Evolutionary conservation across 192 early-diverging fungal genomes (phyloP).

Genomic region (Umbelopsis vinacea): DNA sequence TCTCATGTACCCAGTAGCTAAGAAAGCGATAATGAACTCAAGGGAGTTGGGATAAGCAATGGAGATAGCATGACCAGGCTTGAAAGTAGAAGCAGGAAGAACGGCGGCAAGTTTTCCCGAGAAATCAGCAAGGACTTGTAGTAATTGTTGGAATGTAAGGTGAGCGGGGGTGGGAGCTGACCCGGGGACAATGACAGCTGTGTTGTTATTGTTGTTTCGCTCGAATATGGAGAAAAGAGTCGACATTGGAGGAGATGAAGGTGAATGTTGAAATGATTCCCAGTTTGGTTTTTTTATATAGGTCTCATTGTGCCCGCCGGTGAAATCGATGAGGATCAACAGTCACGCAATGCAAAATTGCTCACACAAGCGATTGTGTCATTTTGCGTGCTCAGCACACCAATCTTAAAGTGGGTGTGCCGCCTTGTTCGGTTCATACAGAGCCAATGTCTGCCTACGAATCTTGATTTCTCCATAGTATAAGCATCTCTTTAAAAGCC

Average conservation of each 20-base stretch:
- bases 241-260: slow-evolving; percentile 24
- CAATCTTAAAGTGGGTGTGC: too few species aligned
- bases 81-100: slow-evolving; percentile 20
- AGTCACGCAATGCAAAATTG: neutral
- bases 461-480: too few species aligned
- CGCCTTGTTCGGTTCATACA: too few species aligned
- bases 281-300: neutral
- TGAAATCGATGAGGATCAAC: neutral
- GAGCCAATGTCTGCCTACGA: too few species aligned
- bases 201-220: slow-evolving; percentile 18
- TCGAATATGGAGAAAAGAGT: slow-evolving; percentile 40
- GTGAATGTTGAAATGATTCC: neutral
- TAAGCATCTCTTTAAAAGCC: too few species aligned
- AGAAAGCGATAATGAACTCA: slow-evolving; percentile 67
- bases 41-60: slow-evolving; percentile 71
- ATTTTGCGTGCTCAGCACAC: neutral
- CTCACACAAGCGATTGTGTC: neutral
- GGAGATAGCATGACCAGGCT: slow-evolving; percentile 50
- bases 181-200: slow-evolving; percentile 46
- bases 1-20: slow-evolving; percentile 64
- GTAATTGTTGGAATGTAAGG: slow-evolving; percentile 35
- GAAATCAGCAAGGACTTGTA: slow-evolving; percentile 33
- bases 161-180: slow-evolving; percentile 15
- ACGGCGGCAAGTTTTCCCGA: slow-evolving; percentile 26
- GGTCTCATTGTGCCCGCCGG: neutral